Base-by-base conservation (phyloP, 495 filamentous ascomycete genomes). In the Aspergillus sclerotioniger region DNA sequence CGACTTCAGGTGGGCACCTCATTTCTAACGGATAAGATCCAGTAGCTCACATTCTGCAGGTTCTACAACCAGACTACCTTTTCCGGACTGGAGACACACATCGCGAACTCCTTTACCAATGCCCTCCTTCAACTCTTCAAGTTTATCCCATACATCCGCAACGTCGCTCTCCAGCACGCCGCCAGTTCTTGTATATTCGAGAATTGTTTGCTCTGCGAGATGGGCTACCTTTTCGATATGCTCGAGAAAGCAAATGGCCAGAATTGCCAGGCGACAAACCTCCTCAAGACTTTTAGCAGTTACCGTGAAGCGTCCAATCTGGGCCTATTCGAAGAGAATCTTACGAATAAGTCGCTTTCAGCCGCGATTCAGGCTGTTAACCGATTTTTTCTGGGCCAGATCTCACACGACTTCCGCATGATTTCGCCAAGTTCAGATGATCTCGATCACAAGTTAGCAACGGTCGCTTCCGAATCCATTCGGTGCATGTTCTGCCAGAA, bases 191-290 rank as follows among this genome's bases (percentile, higher is more conserved):
- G 94, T 70, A 77, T 89, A 12, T 82, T 81, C 35, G 92, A 96
- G 41, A 75, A 81, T 41, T 99, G 94, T 74, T 76, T 99, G 35
- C 74, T 98, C 3, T 99, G 94, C 73, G 95, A 99, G 71, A 73
- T 98, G 68, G 94, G 93, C 16, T 98, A 92, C 69, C 76, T 99
- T 17, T 92, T 97, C 63, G 94, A 99, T 66, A 99, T 99, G 94
- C 79, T 99, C 32, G 90, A 97, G 62, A 98, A 96, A 66, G 93
- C 93, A 7, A 86, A 87, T 62, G 94, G 92, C 2, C 86, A 90
- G 54, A 94, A 92, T 59, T 98, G 95, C 63, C 94, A 97, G 63
- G 94, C 94, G n/a, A 96, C 93, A 0, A 99, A 99, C 67, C 84
- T 99, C 62, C 74, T 97, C 35, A 94, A 91, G 72, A 88, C 92